These are phyloP conservation scores for Syzygium syzygioides DNA, from an alignment of 441 rosid species.

Conservation along the genomic window DNA sequence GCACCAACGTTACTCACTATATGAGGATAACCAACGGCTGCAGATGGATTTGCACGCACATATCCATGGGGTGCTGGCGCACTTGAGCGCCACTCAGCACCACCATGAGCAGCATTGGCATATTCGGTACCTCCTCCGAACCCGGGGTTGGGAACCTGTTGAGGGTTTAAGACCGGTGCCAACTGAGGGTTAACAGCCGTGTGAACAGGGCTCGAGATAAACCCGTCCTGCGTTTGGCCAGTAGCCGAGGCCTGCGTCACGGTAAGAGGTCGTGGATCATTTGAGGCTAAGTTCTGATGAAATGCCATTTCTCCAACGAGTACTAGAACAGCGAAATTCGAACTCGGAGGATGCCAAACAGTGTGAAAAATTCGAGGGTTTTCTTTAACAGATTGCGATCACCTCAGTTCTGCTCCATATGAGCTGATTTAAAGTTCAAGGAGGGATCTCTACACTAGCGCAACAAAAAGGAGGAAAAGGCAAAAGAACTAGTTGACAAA, in stretches of 20 bases:
- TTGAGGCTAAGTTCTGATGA: conserved; percentile 43
- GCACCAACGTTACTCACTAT: neutral
- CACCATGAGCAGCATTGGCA: conserved; percentile 24
- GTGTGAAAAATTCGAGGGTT: neutral
- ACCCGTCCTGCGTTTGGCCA: conserved; percentile 21
- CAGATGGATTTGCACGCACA: conserved; percentile 24
- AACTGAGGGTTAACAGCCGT: conserved; percentile 26
- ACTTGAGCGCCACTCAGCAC: conserved; percentile 28
- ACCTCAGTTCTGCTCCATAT: conserved; percentile 13
- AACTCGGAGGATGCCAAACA: neutral
- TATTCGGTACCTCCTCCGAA: conserved; percentile 32
- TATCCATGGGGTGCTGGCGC: conserved; percentile 28
- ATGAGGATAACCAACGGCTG: conserved; percentile 15
- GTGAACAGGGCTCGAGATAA: conserved; percentile 16
- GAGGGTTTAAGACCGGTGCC: conserved; percentile 33
- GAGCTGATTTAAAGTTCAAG: neutral
- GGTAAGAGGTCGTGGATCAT: conserved; percentile 35
- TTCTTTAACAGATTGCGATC: neutral
- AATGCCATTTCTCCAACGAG: conserved; percentile 35
- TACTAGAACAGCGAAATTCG: neutral
- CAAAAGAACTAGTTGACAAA: neutral
- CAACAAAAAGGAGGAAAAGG: neutral
- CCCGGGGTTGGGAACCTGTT: conserved; percentile 30
- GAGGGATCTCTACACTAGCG: neutral
- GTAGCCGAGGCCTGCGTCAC: conserved; percentile 19